A percentile compares a stretch with the other conserved stretches of the same genome.
Conservation (phyloP, 345 rosid species). For the Aquilaria yunnanensis region DNA sequence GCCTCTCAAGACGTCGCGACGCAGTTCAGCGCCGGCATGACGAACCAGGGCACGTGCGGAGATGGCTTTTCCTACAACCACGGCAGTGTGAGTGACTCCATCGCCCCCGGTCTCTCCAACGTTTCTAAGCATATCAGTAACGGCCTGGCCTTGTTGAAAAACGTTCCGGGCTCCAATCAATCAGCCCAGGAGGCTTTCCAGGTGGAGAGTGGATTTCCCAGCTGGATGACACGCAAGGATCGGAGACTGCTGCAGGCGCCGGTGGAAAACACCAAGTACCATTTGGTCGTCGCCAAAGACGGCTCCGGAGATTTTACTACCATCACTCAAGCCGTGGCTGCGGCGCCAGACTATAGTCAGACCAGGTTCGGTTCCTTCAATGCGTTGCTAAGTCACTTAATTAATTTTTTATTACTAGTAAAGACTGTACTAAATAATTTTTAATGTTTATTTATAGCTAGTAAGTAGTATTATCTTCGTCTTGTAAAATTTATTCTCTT, state of each 20-base stretch:
- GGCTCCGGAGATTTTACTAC: conserved; percentile 71
- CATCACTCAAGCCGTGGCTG: conserved; percentile 52
- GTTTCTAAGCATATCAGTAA: conserved; percentile 59
- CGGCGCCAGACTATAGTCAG: conserved; percentile 61
- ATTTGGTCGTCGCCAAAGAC: conserved; percentile 64
- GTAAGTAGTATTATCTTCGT: too few species aligned
- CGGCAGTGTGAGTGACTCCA: conserved; percentile 25
- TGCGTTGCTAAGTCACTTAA: too few species aligned
- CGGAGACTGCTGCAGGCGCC: conserved; percentile 39
- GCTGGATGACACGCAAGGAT: conserved; percentile 46
- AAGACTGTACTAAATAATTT: too few species aligned
- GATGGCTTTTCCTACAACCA: conserved; percentile 57
- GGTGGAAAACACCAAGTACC: conserved; percentile 22
- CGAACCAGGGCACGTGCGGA: conserved; percentile 87
- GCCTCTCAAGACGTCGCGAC: conserved; percentile 48
- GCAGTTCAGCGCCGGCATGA: conserved; percentile 64
- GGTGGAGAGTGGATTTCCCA: conserved; percentile 48
- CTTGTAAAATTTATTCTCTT: too few species aligned
- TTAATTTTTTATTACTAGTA: too few species aligned
- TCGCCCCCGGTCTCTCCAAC: conserved; percentile 38
- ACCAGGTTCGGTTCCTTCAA: conserved; percentile 34
- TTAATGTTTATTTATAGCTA: too few species aligned
- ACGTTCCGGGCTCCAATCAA: conserved; percentile 36
- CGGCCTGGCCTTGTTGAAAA: conserved; percentile 55
- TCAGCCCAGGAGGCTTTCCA: conserved; percentile 22